Base-by-base conservation (phyloP, 2,329 filamentous ascomycete genomes). In the Alternaria tenuissima region DNA sequence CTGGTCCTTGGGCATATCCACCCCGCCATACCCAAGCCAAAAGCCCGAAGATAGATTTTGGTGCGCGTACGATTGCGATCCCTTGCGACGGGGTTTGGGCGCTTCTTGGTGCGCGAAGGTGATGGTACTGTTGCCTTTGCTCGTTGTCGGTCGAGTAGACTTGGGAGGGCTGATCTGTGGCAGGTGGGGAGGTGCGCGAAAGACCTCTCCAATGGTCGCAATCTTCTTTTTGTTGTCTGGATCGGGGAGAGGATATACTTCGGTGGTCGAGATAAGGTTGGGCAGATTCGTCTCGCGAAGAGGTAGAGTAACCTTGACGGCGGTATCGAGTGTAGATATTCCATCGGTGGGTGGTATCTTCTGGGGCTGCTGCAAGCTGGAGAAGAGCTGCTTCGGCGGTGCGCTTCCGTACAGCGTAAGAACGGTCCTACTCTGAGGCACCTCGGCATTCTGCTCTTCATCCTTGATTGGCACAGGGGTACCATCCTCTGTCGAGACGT, bases 351-450 rank as follows among this genome's bases (percentile, higher is more conserved):
- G 76, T 16, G 69, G 24, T n/a, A 75, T 58, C 43, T 82, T 71
- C 34, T 79, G 76, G 12, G 82, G 80, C 55, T 86, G 83, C 65
- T 91, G 91, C 51, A 97, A 82, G 77, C 94, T 96, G 4, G 94
- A 96, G 76, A 95, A 97, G 4, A 97, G 82, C 61, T 94, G 91
- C 68, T 89, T 90, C 36, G 91, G 86, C 46, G 88, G 60, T 8
- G 91, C 91, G 67, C 89, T 91, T 55, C 92, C 93, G 67, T 89
- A 89, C 1, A 96, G 82, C 1, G 92, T 94, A 59, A 97, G 82
- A 6, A 94, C 89, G 16, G 88, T 81, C 63, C 82, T 85, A 56
- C 85, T 81, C 51, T 81, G 68, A 14, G 67, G 67, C 47, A 53
- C 52, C 43, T 81, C 65, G 20, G 61, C 52, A 32, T 66, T 59